Evolutionary conservation across 2,329 filamentous ascomycete genomes (phyloP), one percentile per base, ranked within the genome.

Genomic region (Penicillium palitans): DNA sequence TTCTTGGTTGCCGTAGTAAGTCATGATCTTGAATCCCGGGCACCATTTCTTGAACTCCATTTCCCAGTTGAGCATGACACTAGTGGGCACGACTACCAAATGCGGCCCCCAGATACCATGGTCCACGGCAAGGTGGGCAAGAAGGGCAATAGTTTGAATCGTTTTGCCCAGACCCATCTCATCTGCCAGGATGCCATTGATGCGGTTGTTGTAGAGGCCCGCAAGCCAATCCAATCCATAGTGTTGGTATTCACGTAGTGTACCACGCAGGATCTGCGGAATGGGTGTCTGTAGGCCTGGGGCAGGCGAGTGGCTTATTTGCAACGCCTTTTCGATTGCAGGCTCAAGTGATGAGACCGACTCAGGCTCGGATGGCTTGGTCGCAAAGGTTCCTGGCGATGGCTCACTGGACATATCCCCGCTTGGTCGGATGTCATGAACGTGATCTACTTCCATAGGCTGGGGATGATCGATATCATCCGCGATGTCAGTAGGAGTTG

Each of bases 31-130:
- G 81, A 99, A 99, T 0, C 95, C 93, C 3, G 96, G 95, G 57
- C 93, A 91, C 86, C 80, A 99, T 74, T 99, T 99, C 72, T 98
- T 98, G 83, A 99, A 99, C 76, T 99, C 95, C 90, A 98, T 98
- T 74, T 99, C 96, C 95, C 95, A 99, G 72, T 99, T 99, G 64
- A 99, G 85, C 83, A 99, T 97, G 49, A 99, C 96, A 75, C 93
- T 98, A 2, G 95, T 99, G 1, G 95, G 95, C 2, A 99, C 95
- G 60, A 99, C 90, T 49, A 99, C 91, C 25, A 99, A 80, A 79
- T 99, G 95, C 0, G 95, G 92, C 0, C 96, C 95, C 96, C 95
- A 99, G 6, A 96, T 87, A 69, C 92, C 87, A 71, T 96, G 90
- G 40, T 91, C 84, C 61, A 93, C 93, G 9, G 96, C 95, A 37